phyloP scores from a whole-genome alignment of 2,329 filamentous ascomycete species.

The Xylariaceae sp. region DNA sequence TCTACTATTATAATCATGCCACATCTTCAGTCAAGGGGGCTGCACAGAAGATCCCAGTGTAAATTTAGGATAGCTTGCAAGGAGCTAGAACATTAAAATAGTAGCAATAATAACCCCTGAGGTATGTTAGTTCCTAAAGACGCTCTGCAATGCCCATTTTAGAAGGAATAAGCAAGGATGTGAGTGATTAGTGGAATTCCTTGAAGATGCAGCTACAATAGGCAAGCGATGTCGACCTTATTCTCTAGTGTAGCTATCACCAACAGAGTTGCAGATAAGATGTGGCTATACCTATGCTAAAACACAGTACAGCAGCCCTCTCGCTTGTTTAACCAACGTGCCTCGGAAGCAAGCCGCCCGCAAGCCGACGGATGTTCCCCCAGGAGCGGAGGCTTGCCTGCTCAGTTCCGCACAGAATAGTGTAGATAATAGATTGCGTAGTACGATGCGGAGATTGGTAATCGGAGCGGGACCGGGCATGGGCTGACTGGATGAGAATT shows the following conservation, averaged over 20 bases:
- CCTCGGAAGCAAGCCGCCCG: slow-evolving; percentile 23
- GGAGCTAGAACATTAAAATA: not conserved
- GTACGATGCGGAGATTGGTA: slow-evolving; percentile 29
- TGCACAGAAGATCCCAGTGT: too few species aligned
- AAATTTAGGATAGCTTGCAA: not conserved
- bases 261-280: not conserved
- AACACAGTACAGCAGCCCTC: not conserved
- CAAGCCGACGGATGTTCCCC: slow-evolving; percentile 25
- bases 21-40: not conserved
- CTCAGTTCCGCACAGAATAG: slow-evolving; percentile 2
- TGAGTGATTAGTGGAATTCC: too few species aligned
- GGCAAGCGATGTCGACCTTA: too few species aligned
- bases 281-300: not conserved
- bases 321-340: slow-evolving; percentile 3
- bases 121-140: not conserved
- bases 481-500: slow-evolving; percentile 13
- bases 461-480: slow-evolving; percentile 30
- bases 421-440: slow-evolving; percentile 21
- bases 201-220: too few species aligned
- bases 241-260: too few species aligned
- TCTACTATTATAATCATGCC: not conserved
- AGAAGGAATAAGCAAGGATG: too few species aligned
- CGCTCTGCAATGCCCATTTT: too few species aligned
- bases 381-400: slow-evolving; percentile 11
- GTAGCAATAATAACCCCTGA: not conserved